Evolutionary conservation across 2,329 filamentous ascomycete species (phyloP), one percentile per base, ranked within the genome.

Genomic region (Parafenestella ontariensis): DNA sequence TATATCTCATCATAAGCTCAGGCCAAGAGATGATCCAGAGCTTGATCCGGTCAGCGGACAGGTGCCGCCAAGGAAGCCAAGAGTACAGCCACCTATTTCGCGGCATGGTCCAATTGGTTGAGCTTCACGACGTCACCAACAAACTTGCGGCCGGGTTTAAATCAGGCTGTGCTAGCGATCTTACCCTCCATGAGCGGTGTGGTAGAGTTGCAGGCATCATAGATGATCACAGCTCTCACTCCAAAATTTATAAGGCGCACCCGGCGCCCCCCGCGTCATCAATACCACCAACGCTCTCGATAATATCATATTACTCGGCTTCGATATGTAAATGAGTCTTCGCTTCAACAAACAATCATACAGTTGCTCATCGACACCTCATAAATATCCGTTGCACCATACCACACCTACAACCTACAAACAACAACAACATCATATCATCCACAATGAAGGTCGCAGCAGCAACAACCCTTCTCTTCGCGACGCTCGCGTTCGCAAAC

Each of bases 391-490:
- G 28, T 50, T 36, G n/a, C 29, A 43, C 28, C 17, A 46, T 43
- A 26, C 24, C 24, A 26, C 24, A 9, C 24, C 5, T 9, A 46
- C 24, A 36, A 43, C 37, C 45, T 18, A 41, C 31, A 44, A 52
- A 18, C 39, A 6, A 23, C 39, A 48, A 18, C 15, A n/a, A n/a
- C n/a, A n/a, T n/a, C n/a, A n/a, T n/a, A n/a, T n/a, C n/a, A n/a
- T n/a, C n/a, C 51, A 65, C 5, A 29, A 75, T 74, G 71, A 73
- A 63, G 55, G 44, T 70, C 58, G 43, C 61, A 11, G 62, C 61
- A 46, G 43, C 57, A 45, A 46, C 64, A 39, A 52, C 63, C 11
- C 46, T 72, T 29, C 48, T 72, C 56, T 59, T 68, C 57, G 58
- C 66, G 21, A 54, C 65, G 13, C 58, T 71, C 49, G 62, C 66